These are phyloP conservation scores for Fusarium sp. DNA, from an alignment of 2,329 filamentous ascomycete species.

Conservation along the genomic window DNA sequence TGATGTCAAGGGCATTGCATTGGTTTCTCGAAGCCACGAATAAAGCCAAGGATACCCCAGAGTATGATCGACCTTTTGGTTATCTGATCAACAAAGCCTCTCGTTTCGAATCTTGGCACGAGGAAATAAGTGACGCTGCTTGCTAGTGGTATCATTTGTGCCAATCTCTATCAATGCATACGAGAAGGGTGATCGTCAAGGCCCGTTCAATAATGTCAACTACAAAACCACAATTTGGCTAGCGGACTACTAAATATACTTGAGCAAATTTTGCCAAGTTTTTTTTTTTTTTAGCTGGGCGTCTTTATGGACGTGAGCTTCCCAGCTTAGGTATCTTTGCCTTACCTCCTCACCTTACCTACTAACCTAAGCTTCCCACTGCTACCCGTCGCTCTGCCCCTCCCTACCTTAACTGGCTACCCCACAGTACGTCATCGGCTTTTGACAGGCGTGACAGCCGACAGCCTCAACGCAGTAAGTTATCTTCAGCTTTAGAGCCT, in stretches of 20 bases:
- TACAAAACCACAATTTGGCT: background rate
- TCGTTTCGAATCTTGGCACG: no score
- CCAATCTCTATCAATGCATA: no score
- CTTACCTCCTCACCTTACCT: background rate
- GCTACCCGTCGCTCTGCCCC: constrained; percentile 17
- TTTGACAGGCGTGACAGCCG: background rate
- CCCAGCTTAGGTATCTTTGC: background rate
- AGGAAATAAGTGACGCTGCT: background rate
- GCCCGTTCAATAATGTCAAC: background rate
- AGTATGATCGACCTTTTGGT: constrained; percentile 7
- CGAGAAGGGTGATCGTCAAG: background rate
- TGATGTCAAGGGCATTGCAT: constrained; percentile 38
- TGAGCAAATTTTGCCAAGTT: background rate
- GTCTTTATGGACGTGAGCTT: background rate
- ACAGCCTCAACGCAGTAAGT: constrained; percentile 10
- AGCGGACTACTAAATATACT: background rate
- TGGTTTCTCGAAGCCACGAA: background rate
- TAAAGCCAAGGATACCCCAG: constrained; percentile 2
- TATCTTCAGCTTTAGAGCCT: constrained; percentile 10
- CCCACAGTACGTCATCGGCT: constrained; percentile 47
- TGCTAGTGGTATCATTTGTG: background rate
- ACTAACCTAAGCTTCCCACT: constrained; percentile 6
- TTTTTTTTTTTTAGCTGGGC: background rate
- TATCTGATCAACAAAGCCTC: constrained; percentile 1
- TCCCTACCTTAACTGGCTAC: constrained; percentile 14